Evolutionary conservation across 2,329 filamentous ascomycete genomes (phyloP), one percentile per base, ranked within the genome.

Genomic region (Pseudodiploospora longispora): DNA sequence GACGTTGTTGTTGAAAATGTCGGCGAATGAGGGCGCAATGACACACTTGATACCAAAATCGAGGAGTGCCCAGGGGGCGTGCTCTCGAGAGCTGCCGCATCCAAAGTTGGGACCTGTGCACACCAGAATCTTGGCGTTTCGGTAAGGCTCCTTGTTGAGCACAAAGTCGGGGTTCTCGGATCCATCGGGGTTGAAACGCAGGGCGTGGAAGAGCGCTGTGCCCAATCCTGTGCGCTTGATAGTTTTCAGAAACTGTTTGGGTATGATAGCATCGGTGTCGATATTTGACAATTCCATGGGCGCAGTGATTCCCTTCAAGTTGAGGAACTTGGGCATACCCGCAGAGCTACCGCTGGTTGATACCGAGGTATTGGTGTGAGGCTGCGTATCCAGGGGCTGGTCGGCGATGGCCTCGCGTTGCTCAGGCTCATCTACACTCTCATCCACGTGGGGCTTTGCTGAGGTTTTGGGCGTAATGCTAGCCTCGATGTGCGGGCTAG

Each of bases 1-100:
- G n/a, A 86, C 93, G 75, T 98, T 98, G 80, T 95, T 96, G 80
- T 91, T 94, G 80, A 96, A 96, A 66, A 98, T 98, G 47, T 69
- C 66, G 47, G 66, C 71, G 50, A 77, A 80, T 1, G 85, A 90
- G 1, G 88, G 87, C 1, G 91, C 93, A 55, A 97, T 95, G 58
- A 97, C 76, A 63, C 85, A 91, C 62, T 85, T 87, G 70, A 98
- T 95, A 54, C 93, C 93, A 57, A 97, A 97, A 68, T 97, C 93
- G 46, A 95, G 82, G 27, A 97, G 78, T 5, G 93, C 91, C 93
- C 93, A 97, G 1, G 93, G 93, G 3, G 93, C 93, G 70, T 97
- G 93, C 68, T 97, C 93, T 61, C 93, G 83, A 30, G 85, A 91
- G 57, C 80, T 86, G 54, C 93, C 93, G 58, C 93, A 98, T 51